These are phyloP conservation scores for Pezicula neosporulosa DNA, from an alignment of 2,329 filamentous ascomycete species.

Conservation along the genomic window DNA sequence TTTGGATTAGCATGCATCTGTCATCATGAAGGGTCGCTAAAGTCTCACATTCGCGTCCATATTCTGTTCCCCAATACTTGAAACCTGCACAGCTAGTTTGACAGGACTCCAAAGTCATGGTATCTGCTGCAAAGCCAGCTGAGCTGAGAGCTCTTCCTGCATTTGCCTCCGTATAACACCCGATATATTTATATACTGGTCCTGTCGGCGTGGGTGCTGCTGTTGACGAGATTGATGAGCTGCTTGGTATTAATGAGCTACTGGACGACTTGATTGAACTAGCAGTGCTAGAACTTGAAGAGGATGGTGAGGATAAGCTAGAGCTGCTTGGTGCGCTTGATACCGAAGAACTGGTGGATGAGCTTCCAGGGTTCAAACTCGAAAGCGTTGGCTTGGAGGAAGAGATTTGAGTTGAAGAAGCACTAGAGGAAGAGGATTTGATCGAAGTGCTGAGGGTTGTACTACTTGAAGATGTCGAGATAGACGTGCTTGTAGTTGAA, in stretches of 20 bases:
- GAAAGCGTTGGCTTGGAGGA: background rate
- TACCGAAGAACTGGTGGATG: background rate
- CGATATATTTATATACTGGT: slow-evolving; percentile 35
- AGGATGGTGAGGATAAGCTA: background rate
- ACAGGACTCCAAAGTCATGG: slow-evolving; percentile 48
- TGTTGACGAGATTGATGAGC: background rate
- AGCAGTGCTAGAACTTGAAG: background rate
- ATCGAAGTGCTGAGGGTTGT: background rate
- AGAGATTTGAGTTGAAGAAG: background rate
- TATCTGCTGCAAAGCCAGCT: slow-evolving; percentile 38
- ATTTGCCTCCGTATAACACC: slow-evolving; percentile 42
- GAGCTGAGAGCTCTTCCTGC: slow-evolving; percentile 37
- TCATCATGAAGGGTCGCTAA: background rate
- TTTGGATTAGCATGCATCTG: slow-evolving; percentile 9
- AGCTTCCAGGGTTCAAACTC: background rate
- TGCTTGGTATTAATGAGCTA: background rate
- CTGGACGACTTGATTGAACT: background rate
- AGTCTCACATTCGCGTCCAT: slow-evolving; percentile 44
- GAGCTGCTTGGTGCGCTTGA: background rate
- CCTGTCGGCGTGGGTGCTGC: background rate
- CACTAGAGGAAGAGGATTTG: background rate
- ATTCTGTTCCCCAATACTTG: slow-evolving; percentile 48
- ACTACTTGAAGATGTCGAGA: too few relatives aligned
- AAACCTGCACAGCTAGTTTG: slow-evolving; percentile 42
- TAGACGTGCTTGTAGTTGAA: too few relatives aligned